Conservation (phyloP, 179 eudicot species). For the Silene vulgaris region DNA sequence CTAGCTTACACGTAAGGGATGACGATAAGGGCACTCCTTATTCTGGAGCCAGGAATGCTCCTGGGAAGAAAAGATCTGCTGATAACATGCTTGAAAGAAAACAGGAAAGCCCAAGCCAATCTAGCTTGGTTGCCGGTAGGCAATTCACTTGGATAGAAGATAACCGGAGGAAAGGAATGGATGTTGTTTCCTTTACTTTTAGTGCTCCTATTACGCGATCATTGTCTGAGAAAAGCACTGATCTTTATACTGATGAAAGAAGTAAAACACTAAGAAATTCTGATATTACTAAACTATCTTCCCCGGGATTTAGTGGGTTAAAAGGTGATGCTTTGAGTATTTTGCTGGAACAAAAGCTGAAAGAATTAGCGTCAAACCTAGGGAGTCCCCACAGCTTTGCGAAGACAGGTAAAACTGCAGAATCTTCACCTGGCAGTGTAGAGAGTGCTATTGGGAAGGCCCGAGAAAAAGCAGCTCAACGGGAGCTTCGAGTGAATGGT, state of each 20-base stretch:
- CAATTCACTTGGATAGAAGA: slow-evolving; percentile 53
- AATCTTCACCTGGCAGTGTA: slow-evolving; percentile 16
- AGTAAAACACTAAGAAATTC: slow-evolving; percentile 36
- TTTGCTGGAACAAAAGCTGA: slow-evolving; percentile 70
- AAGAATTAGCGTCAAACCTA: slow-evolving; percentile 49
- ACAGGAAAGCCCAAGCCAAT: slow-evolving; percentile 35
- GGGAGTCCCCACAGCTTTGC: slow-evolving; percentile 40
- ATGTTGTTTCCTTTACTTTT: slow-evolving; percentile 91
- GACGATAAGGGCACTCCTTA: slow-evolving; percentile 39
- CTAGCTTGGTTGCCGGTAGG: slow-evolving; percentile 31
- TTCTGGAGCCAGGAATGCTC: slow-evolving; percentile 40
- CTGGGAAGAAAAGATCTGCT: slow-evolving; percentile 60
- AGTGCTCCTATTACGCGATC: slow-evolving; percentile 67
- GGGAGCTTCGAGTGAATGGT: slow-evolving; percentile 25
- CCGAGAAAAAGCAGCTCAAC: slow-evolving; percentile 27
- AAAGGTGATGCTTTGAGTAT: slow-evolving; percentile 69
- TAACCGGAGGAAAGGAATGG: slow-evolving; percentile 58
- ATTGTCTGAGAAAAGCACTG: slow-evolving; percentile 29
- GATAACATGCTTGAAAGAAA: slow-evolving; percentile 36
- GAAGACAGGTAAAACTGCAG: slow-evolving; percentile 24
- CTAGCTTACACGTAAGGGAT: slow-evolving; percentile 43
- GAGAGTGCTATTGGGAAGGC: slow-evolving; percentile 26
- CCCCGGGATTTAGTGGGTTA: slow-evolving; percentile 39
- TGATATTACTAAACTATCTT: slow-evolving; percentile 40
- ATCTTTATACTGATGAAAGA: slow-evolving; percentile 31